These are phyloP conservation scores for Fomitopsis schrenkii DNA, from an alignment of 1,284 basidiomycete genomes.

Conservation along the genomic window DNA sequence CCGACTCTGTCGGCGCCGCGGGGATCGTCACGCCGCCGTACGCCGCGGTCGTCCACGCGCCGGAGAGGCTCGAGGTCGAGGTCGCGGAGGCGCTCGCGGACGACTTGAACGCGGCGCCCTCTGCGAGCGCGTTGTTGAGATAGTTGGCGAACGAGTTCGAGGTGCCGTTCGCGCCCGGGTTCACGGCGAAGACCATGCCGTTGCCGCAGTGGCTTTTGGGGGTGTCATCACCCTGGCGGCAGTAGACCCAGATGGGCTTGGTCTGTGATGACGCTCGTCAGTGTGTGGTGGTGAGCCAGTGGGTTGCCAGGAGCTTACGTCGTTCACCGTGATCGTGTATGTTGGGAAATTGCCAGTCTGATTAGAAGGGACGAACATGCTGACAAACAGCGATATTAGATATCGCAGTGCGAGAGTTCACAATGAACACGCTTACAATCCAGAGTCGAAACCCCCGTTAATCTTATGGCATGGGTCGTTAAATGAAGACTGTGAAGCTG, in stretches of 20 bases:
- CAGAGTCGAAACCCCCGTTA: conserved; percentile 50
- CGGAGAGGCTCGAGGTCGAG: conserved; percentile 20
- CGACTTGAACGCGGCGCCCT: conserved; percentile 44
- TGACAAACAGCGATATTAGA: conserved; percentile 16
- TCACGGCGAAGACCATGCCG: conserved; percentile 66
- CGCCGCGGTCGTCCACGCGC: conserved; percentile 31
- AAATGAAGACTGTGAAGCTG: conserved; percentile 55
- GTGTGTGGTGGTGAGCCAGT: not conserved
- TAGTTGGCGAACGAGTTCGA: conserved; percentile 56
- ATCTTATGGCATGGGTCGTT: conserved; percentile 44
- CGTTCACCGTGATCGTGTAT: conserved; percentile 32
- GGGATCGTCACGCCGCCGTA: conserved; percentile 48
- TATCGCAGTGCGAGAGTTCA: not conserved
- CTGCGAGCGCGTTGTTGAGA: conserved; percentile 46
- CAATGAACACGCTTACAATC: conserved; percentile 42
- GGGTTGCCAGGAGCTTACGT: conserved; percentile 22
- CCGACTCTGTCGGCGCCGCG: conserved; percentile 32
- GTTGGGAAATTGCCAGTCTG: conserved; percentile 32
- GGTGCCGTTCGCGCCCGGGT: conserved; percentile 48
- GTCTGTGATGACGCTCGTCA: conserved; percentile 15
- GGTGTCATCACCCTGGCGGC: conserved; percentile 33
- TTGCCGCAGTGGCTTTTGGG: conserved; percentile 47
- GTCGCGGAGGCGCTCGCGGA: conserved; percentile 29
- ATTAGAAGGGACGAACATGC: conserved; percentile 45
- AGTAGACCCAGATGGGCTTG: conserved; percentile 42